Base-by-base conservation (phyloP, 2,329 filamentous ascomycete species). In the Clonostachys rhizophaga region DNA sequence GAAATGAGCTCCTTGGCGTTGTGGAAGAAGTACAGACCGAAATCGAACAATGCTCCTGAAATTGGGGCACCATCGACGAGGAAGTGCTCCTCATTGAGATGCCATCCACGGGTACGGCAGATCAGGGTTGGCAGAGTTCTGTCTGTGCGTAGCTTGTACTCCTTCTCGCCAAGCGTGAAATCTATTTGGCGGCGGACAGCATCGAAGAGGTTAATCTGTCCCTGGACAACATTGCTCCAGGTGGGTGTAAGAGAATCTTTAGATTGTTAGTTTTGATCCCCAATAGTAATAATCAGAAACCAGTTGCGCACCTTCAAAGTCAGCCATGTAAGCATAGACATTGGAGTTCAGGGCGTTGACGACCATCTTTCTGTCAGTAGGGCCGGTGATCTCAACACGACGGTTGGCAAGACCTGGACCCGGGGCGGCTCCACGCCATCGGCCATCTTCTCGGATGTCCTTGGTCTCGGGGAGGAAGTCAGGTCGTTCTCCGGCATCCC, bases 171-270 rank as follows among this genome's bases (percentile, higher is more conserved):
- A 60, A 88, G 84, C 75, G 90, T 91, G 78, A 95, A 95, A 71
- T 95, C 89, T 55, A 95, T 81, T 68, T 95, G 85, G 56, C 79
- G 83, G 58, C 90, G 86, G 59, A 94, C 87, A 51, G 89, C 90
- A 60, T 95, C 90, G 73, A 95, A 90, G 47, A 95, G 78, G 72
- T 95, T 95, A 50, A 92, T 81, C 68, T 95, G 90, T 51, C 90
- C 90, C 58, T 91, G 91, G 71, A 95, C 84, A 89, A 95, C 95
- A 74, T 95, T 95, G 56, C 92, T 88, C 90, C 90, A 95, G 37
- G 90, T 95, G 12, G 90, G 90, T 12, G 89, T 89, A 59, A 78
- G 90, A 10, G 90, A 92, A 45, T 11, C 36, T 47, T 51, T 51
- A 57, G 24, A 57, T 50, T 11, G 8, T 48, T 16, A 18, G 17